Evolutionary conservation across 2,329 filamentous ascomycete genomes (phyloP).

Genomic region (Hirsutella thompsonii): DNA sequence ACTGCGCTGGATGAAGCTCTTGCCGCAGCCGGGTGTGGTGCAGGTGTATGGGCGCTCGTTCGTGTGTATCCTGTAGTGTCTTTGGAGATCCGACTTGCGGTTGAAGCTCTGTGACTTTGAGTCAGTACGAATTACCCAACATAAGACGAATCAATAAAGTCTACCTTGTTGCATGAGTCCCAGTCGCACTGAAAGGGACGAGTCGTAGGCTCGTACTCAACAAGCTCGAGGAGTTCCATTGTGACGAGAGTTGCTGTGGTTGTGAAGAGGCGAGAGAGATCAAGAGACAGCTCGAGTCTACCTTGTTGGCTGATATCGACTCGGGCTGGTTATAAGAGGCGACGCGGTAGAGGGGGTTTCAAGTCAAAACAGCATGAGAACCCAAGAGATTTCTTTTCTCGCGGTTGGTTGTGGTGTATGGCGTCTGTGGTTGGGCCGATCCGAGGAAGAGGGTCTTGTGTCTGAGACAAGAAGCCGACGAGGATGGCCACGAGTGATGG

Average conservation of each 20-base stretch:
- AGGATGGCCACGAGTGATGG: background rate
- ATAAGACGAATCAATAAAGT: no score
- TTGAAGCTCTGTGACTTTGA: constrained; percentile 47
- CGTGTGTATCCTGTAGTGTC: constrained; percentile 60
- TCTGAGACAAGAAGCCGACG: constrained; percentile 4
- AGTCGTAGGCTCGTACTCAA: constrained; percentile 49
- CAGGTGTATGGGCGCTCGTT: constrained; percentile 57
- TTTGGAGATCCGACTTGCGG: constrained; percentile 56
- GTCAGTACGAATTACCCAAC: no score
- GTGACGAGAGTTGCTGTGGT: background rate
- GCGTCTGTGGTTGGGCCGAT: background rate
- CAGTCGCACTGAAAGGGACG: constrained; percentile 53
- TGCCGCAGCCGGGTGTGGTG: constrained; percentile 46
- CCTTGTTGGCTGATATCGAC: background rate
- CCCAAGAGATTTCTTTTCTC: constrained; percentile 1
- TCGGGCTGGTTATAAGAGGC: constrained; percentile 1
- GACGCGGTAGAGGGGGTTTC: constrained; percentile 1
- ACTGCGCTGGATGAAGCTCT: constrained; percentile 60
- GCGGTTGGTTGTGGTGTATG: background rate
- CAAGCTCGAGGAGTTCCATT: constrained; percentile 54
- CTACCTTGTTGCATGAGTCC: constrained; percentile 48
- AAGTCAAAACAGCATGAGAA: constrained; percentile 2
- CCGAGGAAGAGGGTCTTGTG: constrained; percentile 1
- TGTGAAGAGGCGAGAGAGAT: background rate
- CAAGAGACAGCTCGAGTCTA: background rate